Conservation (phyloP, 2,329 filamentous ascomycete species). For the Aspergillus aculeatus region DNA sequence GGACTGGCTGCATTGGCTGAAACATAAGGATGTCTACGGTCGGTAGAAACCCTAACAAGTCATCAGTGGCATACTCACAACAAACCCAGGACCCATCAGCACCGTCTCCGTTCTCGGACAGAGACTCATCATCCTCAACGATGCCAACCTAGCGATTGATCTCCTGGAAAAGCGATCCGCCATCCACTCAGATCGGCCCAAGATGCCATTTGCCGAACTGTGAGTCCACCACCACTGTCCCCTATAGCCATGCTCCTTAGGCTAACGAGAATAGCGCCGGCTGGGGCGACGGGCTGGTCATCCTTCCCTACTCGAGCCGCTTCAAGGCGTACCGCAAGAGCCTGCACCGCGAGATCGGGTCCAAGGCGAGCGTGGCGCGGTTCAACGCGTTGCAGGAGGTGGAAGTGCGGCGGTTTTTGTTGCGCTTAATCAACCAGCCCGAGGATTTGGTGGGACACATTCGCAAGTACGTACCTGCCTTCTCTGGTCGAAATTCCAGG, state of each 20-base stretch:
- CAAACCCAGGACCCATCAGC: conserved; percentile 30
- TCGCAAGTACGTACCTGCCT: conserved; percentile 21
- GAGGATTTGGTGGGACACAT: conserved; percentile 43
- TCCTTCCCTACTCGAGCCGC: conserved; percentile 35
- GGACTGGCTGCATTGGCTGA: conserved; percentile 43
- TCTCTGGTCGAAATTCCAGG: not conserved
- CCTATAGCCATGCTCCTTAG: not conserved
- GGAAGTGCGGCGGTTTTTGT: conserved; percentile 46
- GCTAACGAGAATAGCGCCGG: conserved; percentile 26
- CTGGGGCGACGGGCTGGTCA: conserved; percentile 38
- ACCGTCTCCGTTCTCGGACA: conserved; percentile 34
- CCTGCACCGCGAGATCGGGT: conserved; percentile 46
- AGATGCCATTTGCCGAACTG: conserved; percentile 32
- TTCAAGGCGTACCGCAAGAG: conserved; percentile 47
- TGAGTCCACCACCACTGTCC: not conserved
- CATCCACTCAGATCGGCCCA: conserved; percentile 28
- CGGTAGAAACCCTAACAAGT: not conserved
- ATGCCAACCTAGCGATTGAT: conserved; percentile 28
- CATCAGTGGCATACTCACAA: not conserved
- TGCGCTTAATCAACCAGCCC: conserved; percentile 42
- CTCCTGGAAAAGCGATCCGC: conserved; percentile 34
- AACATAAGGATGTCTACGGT: conserved; percentile 43
- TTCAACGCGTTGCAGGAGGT: conserved; percentile 46
- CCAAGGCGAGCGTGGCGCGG: conserved; percentile 38
- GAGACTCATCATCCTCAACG: conserved; percentile 35